A percentile compares a stretch with the other conserved stretches of the same genome.
These are phyloP conservation scores for Curvularia sp. DNA, from an alignment of 2,329 filamentous ascomycete species.

Conservation along the genomic window DNA sequence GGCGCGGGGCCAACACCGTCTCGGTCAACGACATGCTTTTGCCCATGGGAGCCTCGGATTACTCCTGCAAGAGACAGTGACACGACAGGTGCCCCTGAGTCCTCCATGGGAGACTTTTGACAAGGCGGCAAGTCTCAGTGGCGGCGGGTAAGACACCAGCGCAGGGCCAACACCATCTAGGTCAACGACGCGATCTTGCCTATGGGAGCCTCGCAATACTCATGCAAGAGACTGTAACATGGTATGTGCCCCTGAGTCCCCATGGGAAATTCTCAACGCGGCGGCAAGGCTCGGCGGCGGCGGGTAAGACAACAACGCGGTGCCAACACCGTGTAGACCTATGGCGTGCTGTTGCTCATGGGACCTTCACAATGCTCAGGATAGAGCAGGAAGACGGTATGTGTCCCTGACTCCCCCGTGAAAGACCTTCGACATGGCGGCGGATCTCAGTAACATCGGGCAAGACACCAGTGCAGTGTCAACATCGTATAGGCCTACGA, in stretches of 20 bases:
- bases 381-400: background rate
- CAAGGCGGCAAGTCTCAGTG: background rate
- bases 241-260: too few species aligned
- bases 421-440: background rate
- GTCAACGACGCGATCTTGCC: too few species aligned
- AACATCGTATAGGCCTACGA: too few species aligned
- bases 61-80: background rate
- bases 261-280: too few species aligned
- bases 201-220: too few species aligned
- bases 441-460: conserved; percentile 3
- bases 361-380: background rate
- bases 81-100: background rate
- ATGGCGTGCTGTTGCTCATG: background rate
- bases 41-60: background rate
- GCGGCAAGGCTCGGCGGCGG: too few species aligned
- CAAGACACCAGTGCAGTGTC: background rate
- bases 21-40: background rate
- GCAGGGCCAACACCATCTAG: too few species aligned
- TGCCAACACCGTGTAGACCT: background rate
- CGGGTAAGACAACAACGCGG: conserved; percentile 7
- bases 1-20: conserved; percentile 4
- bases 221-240: too few species aligned
- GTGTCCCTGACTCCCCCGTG: background rate
- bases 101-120: background rate
- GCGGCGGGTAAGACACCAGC: conserved; percentile 1